phyloP scores from a whole-genome alignment of 2,329 filamentous ascomycete species.

The Rhynchosporium agropyri region DNA sequence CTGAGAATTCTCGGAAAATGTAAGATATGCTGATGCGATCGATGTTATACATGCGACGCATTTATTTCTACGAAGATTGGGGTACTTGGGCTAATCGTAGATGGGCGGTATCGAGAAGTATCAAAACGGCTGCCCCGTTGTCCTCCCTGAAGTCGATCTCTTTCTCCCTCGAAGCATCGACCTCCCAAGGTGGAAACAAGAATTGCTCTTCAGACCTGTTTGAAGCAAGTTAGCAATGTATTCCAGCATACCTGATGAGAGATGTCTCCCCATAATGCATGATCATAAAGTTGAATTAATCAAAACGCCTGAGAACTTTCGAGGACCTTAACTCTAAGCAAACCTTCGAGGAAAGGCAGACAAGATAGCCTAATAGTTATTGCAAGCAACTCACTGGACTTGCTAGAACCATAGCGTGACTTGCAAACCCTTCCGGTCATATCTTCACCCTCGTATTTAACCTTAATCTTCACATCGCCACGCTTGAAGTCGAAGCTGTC shows the following conservation, averaged over 20 bases:
- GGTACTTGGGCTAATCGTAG: background rate
- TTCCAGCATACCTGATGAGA: too few species aligned
- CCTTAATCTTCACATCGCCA: conserved; percentile 7
- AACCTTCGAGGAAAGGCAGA: background rate
- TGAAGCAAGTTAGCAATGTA: too few species aligned
- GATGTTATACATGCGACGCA: background rate
- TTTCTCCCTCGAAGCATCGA: too few species aligned
- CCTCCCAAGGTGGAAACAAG: too few species aligned
- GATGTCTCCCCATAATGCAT: too few species aligned
- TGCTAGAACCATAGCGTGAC: background rate
- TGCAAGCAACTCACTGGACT: conserved; percentile 4
- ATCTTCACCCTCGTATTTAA: background rate
- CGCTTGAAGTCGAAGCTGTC: background rate
- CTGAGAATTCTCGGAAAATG: background rate
- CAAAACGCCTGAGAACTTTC: too few species aligned
- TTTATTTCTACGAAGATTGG: too few species aligned
- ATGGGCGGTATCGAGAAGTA: background rate
- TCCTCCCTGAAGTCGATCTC: too few species aligned
- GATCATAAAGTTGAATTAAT: too few species aligned
- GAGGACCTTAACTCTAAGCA: too few species aligned
- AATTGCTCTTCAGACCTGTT: too few species aligned
- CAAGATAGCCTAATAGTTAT: background rate
- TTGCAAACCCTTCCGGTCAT: background rate
- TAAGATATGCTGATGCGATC: background rate
- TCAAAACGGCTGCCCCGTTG: background rate